These are phyloP conservation scores for Trichocomaceae sp. DNA, from an alignment of 2,329 filamentous ascomycete genomes.

Conservation along the genomic window DNA sequence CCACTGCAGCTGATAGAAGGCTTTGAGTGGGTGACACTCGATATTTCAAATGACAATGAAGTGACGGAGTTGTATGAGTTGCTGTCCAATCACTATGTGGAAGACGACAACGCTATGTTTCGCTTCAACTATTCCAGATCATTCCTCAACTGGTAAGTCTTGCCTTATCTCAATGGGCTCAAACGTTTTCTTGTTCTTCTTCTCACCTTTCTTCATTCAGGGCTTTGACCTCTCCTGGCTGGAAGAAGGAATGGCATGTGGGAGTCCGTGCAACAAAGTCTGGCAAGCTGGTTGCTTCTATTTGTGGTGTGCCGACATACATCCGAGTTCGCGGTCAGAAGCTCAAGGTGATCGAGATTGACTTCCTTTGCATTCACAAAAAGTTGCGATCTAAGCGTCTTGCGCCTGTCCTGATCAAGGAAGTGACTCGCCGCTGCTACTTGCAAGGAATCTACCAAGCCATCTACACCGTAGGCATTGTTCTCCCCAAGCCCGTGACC, in stretches of 20 bases:
- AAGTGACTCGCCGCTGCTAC: conserved; percentile 90
- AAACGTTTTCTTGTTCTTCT: neutral
- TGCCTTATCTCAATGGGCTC: neutral
- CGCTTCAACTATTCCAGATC: conserved; percentile 90
- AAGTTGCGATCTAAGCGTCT: conserved; percentile 91
- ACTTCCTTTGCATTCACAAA: conserved; percentile 97
- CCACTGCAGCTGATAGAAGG: conserved; percentile 69
- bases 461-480: conserved; percentile 87
- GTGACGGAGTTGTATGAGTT: conserved; percentile 88
- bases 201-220: conserved; percentile 37
- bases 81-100: conserved; percentile 89
- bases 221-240: conserved; percentile 91
- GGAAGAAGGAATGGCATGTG: conserved; percentile 91
- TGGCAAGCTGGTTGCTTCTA: conserved; percentile 86
- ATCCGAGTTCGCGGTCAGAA: conserved; percentile 71
- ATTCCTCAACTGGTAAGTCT: conserved; percentile 73
- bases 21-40: conserved; percentile 92
- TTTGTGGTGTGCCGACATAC: conserved; percentile 82
- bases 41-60: conserved; percentile 69
- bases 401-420: conserved; percentile 91
- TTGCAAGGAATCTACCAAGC: conserved; percentile 83
- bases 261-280: conserved; percentile 81
- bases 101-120: conserved; percentile 95
- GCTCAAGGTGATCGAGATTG: conserved; percentile 82
- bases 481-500: conserved; percentile 84